Conservation (phyloP, 2,329 filamentous ascomycete genomes). For the Penicillium sp. region DNA sequence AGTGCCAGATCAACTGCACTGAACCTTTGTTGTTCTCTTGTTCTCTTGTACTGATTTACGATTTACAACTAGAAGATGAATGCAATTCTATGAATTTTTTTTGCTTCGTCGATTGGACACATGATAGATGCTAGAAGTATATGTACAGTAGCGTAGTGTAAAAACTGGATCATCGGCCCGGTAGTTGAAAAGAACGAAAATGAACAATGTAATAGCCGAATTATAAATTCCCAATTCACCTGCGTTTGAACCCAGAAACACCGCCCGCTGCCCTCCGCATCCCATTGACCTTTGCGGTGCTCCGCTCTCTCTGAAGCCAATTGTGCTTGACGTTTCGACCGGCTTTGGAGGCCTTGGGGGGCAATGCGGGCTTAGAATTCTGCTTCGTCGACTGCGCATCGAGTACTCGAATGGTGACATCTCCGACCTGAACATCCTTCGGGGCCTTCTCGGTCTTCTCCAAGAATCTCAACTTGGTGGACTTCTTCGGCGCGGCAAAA, state of each 20-base stretch:
- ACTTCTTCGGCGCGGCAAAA: conserved; percentile 23
- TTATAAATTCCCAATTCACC: conserved; percentile 14
- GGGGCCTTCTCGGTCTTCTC: conserved; percentile 46
- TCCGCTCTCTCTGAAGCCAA: conserved; percentile 39
- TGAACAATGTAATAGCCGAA: background rate
- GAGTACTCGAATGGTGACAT: conserved; percentile 49
- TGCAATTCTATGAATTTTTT: background rate
- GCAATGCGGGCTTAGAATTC: conserved; percentile 37
- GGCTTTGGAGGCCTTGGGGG: conserved; percentile 44
- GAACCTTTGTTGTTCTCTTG: background rate
- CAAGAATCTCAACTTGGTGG: conserved; percentile 48
- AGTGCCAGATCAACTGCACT: too few relatives aligned
- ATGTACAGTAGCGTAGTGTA: conserved; percentile 1
- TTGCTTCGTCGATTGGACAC: background rate
- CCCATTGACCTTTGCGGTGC: conserved; percentile 31
- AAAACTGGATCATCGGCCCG: background rate
- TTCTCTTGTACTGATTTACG: background rate
- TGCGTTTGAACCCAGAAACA: conserved; percentile 37
- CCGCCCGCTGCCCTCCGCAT: conserved; percentile 37
- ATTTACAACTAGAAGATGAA: too few relatives aligned
- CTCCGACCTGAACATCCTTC: conserved; percentile 50
- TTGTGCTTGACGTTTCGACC: conserved; percentile 37
- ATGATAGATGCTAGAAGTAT: background rate
- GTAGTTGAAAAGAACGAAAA: background rate
- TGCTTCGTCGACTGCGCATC: conserved; percentile 33